A percentile compares a stretch with the other conserved stretches of the same genome.
Evolutionary conservation across 2,329 filamentous ascomycete species (phyloP).

Genomic region (Monilinia fructicola): DNA sequence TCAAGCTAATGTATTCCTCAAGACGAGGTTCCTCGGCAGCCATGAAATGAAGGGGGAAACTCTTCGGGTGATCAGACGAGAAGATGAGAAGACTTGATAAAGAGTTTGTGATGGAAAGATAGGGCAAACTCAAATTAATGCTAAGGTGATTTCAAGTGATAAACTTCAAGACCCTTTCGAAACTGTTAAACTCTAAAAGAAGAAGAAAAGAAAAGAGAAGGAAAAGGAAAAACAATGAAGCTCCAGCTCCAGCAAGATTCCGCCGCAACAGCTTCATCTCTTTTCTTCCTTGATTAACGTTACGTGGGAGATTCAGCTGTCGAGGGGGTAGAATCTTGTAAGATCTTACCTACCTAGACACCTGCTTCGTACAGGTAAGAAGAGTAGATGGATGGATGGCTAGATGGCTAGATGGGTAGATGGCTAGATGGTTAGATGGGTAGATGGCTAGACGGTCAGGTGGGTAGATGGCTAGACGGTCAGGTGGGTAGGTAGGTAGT

Average conservation of each 20-base stretch:
- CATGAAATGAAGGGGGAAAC: conserved; percentile 5
- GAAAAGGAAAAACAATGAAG: neutral
- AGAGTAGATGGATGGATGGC: no score
- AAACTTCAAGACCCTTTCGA: neutral
- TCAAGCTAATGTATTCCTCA: neutral
- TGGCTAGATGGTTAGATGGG: no score
- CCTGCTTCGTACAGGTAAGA: no score
- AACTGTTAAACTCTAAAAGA: neutral
- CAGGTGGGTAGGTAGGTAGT: no score
- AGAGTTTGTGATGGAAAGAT: no score
- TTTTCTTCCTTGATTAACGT: neutral
- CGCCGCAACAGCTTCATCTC: conserved; percentile 3
- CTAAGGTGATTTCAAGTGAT: neutral
- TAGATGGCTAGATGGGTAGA: no score
- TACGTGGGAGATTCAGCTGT: neutral
- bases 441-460: no score
- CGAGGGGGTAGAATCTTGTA: neutral
- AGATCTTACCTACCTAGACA: no score
- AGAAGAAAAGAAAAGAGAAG: no score
- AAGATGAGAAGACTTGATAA: neutral
- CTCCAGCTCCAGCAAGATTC: neutral
- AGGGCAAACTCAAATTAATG: neutral
- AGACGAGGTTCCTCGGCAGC: neutral
- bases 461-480: no score
- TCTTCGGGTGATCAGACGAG: conserved; percentile 2